Base-by-base conservation (phyloP, 139 green algal genomes). In the Closterium sp. region DNA sequence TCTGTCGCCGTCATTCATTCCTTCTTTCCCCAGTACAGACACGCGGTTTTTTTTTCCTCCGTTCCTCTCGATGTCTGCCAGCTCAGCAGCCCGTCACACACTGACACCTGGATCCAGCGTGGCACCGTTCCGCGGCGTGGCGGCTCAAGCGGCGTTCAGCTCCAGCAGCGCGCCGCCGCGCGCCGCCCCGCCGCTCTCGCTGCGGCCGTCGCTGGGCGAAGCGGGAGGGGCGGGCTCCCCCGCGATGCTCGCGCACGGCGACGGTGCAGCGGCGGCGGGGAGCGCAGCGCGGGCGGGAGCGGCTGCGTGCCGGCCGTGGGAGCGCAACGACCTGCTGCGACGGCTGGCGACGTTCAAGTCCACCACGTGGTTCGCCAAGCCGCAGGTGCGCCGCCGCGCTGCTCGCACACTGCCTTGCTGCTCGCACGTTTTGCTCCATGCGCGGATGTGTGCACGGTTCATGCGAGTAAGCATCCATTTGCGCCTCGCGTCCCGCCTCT, bases 341-440 rank as follows among this genome's bases (percentile, higher is more conserved):
- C 95, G 96, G 4, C 90, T 98, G n/a, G 93, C 95, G n/a, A 97
- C 94, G 19, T 98, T 96, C 91, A 94, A 94, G 29, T 70, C 95
- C 11, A 89, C 93, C 87, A 97, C 96, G 21, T 98, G 96, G 96
- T 98, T 98, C 70, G 93, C 84, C 85, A 98, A 98, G 93, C 96
- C 96, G 62, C 62, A 79, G 62, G 62, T 79, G 62, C 62, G 62
- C 62, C 62, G 17, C 62, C 38, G 62, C 62, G 62, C 62, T 79
- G 62, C 62, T 79, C 38, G 0, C 38, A 50, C 0, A 9, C 38
- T 50, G 38, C 38, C 5, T 50, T 50, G 38, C 38, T 50, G 38
- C 38, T 17, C 38, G 38, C 38, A 50, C 38, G 38, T 50, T 7
- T 50, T 50, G 38, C 38, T 50, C 38, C 38, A 50, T 50, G 38